These are phyloP conservation scores for Zygosaccharomyces bailii DNA, from an alignment of 805 yeast species.

Conservation along the genomic window DNA sequence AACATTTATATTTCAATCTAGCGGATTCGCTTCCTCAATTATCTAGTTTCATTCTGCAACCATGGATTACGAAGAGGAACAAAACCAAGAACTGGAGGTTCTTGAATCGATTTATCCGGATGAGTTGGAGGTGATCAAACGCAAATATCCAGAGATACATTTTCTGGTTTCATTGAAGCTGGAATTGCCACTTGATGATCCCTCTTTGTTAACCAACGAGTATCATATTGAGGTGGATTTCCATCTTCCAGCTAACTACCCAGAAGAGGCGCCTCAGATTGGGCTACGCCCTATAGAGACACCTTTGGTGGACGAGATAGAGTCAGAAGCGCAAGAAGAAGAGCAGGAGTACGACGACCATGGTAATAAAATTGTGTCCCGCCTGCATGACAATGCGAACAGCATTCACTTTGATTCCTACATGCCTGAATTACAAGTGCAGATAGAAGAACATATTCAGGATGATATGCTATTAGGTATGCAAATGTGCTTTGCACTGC, in stretches of 20 bases:
- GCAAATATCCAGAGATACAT: conserved; percentile 44
- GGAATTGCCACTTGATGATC: conserved; percentile 40
- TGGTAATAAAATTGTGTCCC: conserved; percentile 45
- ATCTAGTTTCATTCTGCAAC: too few species aligned
- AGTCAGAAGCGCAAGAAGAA: conserved; percentile 38
- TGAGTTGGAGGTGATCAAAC: conserved; percentile 51
- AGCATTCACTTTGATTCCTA: conserved; percentile 55
- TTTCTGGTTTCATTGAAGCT: conserved; percentile 47
- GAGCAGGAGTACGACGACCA: conserved; percentile 43
- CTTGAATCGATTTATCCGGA: conserved; percentile 91
- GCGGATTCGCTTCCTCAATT: too few species aligned
- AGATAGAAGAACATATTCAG: conserved; percentile 40
- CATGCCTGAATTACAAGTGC: conserved; percentile 30
- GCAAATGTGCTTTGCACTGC: conserved; percentile 83
- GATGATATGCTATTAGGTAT: conserved; percentile 75
- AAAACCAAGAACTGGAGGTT: conserved; percentile 84
- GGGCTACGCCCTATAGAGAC: conserved; percentile 39
- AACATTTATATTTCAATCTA: too few species aligned
- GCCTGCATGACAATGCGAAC: conserved; percentile 54
- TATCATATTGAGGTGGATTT: conserved; percentile 61
- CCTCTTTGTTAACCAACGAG: conserved; percentile 45
- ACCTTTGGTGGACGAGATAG: conserved; percentile 30
- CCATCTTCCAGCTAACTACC: conserved; percentile 72
- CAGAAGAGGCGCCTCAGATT: conserved; percentile 71
- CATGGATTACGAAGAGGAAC: conserved; percentile 83